These are phyloP conservation scores for Cladophialophora bantiana DNA, from an alignment of 2,329 filamentous ascomycete genomes.

Conservation along the genomic window DNA sequence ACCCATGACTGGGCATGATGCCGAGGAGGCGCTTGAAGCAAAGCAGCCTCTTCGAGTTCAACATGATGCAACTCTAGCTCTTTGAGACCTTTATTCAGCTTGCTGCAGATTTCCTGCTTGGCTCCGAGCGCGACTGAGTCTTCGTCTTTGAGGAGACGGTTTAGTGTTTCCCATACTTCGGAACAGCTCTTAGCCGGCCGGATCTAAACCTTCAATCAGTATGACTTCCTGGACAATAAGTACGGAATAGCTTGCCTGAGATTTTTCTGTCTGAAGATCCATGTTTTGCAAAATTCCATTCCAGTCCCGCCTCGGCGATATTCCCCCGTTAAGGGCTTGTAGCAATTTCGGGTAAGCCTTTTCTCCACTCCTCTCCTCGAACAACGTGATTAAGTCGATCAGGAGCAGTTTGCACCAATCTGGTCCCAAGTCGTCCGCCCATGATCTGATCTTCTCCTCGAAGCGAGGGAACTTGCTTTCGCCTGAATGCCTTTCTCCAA, in stretches of 20 bases:
- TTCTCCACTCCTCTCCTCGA: conserved; percentile 9
- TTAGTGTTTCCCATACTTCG: conserved; percentile 2
- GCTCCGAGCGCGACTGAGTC: neutral
- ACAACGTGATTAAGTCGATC: conserved; percentile 12
- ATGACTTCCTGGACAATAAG: neutral
- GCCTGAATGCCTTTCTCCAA: conserved; percentile 13
- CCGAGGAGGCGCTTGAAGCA: neutral
- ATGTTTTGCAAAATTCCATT: conserved; percentile 7
- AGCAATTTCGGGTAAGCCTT: neutral
- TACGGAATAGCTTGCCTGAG: conserved; percentile 6
- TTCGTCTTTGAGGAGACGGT: neutral
- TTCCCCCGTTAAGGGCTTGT: neutral
- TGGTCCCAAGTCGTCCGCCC: conserved; percentile 5
- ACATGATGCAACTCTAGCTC: conserved; percentile 7
- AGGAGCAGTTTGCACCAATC: conserved; percentile 19
- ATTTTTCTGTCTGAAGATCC: conserved; percentile 2
- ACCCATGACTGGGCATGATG: conserved; percentile 19
- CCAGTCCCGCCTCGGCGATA: conserved; percentile 11
- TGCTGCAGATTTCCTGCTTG: conserved; percentile 1
- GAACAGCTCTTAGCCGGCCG: conserved; percentile 11
- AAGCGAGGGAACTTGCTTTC: conserved; percentile 14
- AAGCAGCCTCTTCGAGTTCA: conserved; percentile 7
- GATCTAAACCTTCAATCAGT: conserved; percentile 6
- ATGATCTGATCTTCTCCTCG: conserved; percentile 1
- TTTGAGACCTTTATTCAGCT: conserved; percentile 7